Conservation (phyloP, 208 protist genomes). For the Trypanosoma congolense region DNA sequence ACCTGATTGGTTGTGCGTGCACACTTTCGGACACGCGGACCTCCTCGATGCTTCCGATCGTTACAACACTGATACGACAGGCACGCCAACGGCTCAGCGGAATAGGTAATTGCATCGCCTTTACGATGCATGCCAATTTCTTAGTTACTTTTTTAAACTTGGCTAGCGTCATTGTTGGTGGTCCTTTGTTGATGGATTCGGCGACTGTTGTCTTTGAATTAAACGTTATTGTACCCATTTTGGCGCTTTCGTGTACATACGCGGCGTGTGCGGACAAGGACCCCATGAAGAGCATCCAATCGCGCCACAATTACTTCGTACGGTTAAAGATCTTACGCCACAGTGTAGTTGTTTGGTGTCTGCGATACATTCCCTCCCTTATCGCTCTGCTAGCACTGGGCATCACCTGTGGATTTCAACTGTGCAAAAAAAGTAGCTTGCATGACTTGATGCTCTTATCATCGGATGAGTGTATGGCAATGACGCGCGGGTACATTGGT, state of each 20-base stretch:
- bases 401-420: constrained; percentile 48
- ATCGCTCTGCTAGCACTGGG: constrained; percentile 60
- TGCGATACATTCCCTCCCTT: constrained; percentile 73
- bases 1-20: constrained; percentile 81
- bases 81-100: constrained; percentile 74
- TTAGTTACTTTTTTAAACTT: constrained; percentile 67
- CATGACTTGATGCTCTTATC: constrained; percentile 27
- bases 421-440: constrained; percentile 17
- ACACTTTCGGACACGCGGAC: constrained; percentile 66
- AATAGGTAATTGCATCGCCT: constrained; percentile 81
- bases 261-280: constrained; percentile 79
- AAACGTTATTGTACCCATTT: constrained; percentile 75
- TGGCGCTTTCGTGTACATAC: constrained; percentile 78
- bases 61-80: constrained; percentile 79
- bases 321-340: constrained; percentile 78
- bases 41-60: constrained; percentile 72
- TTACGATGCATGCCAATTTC: constrained; percentile 78
- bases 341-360: constrained; percentile 66
- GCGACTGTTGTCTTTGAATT: constrained; percentile 74
- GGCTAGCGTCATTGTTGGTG: constrained; percentile 45
- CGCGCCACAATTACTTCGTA: constrained; percentile 82
- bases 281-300: constrained; percentile 79
- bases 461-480: constrained; percentile 40
- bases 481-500: constrained; percentile 66
- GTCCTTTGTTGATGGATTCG: constrained; percentile 62